These are phyloP conservation scores for Neurospora intermedia DNA, from an alignment of 495 filamentous ascomycete genomes.

Conservation along the genomic window DNA sequence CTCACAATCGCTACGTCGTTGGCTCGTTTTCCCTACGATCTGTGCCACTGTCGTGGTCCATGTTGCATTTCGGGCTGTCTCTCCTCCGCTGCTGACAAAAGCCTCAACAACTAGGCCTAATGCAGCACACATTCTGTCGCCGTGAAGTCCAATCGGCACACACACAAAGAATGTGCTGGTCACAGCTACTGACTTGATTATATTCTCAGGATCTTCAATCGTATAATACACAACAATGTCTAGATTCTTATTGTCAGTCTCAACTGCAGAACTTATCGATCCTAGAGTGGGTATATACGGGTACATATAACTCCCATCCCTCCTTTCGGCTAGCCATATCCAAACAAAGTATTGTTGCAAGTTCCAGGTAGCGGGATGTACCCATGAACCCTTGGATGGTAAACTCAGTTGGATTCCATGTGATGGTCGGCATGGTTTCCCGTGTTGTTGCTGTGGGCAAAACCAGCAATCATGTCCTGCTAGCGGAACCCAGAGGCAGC, in stretches of 20 bases:
- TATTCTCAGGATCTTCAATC: neutral
- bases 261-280: neutral
- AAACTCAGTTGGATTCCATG: neutral
- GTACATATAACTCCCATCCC: neutral
- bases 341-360: neutral
- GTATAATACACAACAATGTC: neutral
- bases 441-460: neutral
- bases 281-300: neutral
- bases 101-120: neutral
- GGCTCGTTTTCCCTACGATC: neutral
- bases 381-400: neutral
- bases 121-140: neutral
- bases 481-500: neutral
- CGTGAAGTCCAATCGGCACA: neutral
- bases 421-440: neutral
- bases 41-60: neutral
- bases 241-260: neutral
- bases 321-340: neutral
- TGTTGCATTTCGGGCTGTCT: neutral
- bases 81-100: neutral
- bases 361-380: neutral
- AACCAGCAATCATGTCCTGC: neutral
- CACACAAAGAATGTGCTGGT: neutral
- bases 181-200: neutral
- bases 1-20: too few relatives aligned